Percentiles rank a stretch among this genome's conserved stretches.
phyloP scores from a whole-genome alignment of 257 asterid genomes.

The Scutellaria baicalensis region DNA sequence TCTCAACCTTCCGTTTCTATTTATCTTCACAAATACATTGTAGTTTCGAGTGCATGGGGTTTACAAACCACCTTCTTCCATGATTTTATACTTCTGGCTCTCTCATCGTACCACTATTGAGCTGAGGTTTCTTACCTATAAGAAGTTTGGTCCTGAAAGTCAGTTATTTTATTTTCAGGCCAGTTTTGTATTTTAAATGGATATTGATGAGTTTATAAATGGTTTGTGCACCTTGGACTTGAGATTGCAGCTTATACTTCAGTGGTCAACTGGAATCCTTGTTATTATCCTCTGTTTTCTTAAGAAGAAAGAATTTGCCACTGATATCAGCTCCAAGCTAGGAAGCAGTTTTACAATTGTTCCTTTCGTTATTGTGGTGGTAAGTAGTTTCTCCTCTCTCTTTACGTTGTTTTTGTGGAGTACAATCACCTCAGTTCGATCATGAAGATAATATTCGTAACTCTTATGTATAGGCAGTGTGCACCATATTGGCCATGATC shows the following conservation, averaged over 20 bases:
- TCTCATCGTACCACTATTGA: too few species aligned
- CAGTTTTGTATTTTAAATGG: too few species aligned
- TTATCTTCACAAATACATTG: not conserved
- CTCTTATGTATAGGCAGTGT: slow-evolving; percentile 54
- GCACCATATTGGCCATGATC: slow-evolving; percentile 95
- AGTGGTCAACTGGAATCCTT: slow-evolving; percentile 91
- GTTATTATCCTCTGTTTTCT: slow-evolving; percentile 80
- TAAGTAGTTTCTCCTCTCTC: slow-evolving; percentile 30
- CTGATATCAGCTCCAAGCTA: slow-evolving; percentile 69
- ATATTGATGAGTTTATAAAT: too few species aligned
- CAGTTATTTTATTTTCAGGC: too few species aligned
- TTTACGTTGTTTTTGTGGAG: not conserved
- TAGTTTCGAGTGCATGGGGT: not conserved
- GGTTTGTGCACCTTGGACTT: slow-evolving; percentile 39
- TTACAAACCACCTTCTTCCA: too few species aligned
- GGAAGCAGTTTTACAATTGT: slow-evolving; percentile 95
- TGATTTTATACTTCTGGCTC: too few species aligned
- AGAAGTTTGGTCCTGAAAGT: too few species aligned
- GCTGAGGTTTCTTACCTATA: too few species aligned
- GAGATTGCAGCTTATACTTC: slow-evolving; percentile 96
- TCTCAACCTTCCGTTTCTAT: slow-evolving; percentile 17
- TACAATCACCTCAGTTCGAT: not conserved
- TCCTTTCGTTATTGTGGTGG: slow-evolving; percentile 91
- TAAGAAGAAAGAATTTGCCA: slow-evolving; percentile 60
- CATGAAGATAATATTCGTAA: not conserved